Conservation (phyloP, 768 basidiomycete species). For the Tylopilus intermedius region DNA sequence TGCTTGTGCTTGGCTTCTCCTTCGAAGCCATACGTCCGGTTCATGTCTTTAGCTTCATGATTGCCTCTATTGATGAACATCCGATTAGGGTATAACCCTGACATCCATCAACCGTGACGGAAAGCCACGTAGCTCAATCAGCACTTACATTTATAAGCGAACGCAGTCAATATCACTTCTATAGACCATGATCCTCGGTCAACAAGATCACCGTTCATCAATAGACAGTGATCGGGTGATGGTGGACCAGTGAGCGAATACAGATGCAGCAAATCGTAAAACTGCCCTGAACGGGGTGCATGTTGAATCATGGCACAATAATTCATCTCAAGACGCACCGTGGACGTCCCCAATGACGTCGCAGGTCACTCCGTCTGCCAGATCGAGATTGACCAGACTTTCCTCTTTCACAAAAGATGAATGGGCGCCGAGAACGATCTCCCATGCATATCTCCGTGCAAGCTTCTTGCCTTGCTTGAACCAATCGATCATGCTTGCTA, state of each 20-base stretch:
- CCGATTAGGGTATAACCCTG: slow-evolving; percentile 85
- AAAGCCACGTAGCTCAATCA: not conserved
- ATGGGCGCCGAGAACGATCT: slow-evolving; percentile 87
- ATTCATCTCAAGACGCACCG: slow-evolving; percentile 42
- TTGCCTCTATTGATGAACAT: slow-evolving; percentile 97
- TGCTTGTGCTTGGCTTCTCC: slow-evolving; percentile 97
- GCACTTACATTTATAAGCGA: slow-evolving; percentile 87
- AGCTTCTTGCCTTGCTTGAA: slow-evolving; percentile 95
- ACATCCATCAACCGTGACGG: slow-evolving; percentile 10
- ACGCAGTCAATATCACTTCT: slow-evolving; percentile 87
- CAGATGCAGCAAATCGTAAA: slow-evolving; percentile 88
- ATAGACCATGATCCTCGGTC: slow-evolving; percentile 96
- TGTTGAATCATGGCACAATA: not conserved
- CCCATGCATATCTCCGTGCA: slow-evolving; percentile 88
- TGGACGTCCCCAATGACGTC: slow-evolving; percentile 98
- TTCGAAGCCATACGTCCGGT: slow-evolving; percentile 88
- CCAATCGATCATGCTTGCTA: slow-evolving; percentile 82
- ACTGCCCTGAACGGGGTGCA: slow-evolving; percentile 61
- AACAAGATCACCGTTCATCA: slow-evolving; percentile 96
- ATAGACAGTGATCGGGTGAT: slow-evolving; percentile 72
- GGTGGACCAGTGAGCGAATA: slow-evolving; percentile 83
- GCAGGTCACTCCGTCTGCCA: slow-evolving; percentile 74
- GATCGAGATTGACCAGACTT: slow-evolving; percentile 69
- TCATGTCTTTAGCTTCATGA: slow-evolving; percentile 98
- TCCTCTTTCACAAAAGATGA: slow-evolving; percentile 70